These are phyloP conservation scores for Pseudopyricularia cyperi DNA, from an alignment of 2,329 filamentous ascomycete species.

Conservation along the genomic window DNA sequence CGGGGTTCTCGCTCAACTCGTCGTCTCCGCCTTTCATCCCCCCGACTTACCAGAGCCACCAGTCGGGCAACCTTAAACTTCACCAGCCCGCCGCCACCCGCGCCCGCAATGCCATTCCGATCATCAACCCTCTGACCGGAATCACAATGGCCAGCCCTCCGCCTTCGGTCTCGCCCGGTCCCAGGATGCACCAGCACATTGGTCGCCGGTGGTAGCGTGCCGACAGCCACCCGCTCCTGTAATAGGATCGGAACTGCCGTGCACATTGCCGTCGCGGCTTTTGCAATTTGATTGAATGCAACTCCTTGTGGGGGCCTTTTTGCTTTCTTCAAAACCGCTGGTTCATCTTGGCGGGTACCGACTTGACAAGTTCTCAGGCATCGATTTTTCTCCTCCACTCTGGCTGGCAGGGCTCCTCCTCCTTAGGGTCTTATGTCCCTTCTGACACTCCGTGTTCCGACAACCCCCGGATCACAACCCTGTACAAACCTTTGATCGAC, in stretches of 20 bases:
- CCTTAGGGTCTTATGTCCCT: conserved; percentile 14
- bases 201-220: conserved; percentile 39
- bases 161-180: conserved; percentile 48
- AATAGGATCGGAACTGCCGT: conserved; percentile 15
- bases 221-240: conserved; percentile 17
- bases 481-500: conserved; percentile 19
- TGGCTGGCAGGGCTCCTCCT: conserved; percentile 18
- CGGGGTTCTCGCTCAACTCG: conserved; percentile 62
- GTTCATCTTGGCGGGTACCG: conserved; percentile 38
- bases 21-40: conserved; percentile 54
- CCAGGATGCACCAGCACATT: conserved; percentile 44
- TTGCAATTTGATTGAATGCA: conserved; percentile 20
- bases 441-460: conserved; percentile 11
- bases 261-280: conserved; percentile 20
- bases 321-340: conserved; percentile 17
- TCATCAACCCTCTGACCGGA: conserved; percentile 90
- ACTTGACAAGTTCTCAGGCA: conserved; percentile 27
- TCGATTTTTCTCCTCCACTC: conserved; percentile 23
- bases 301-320: conserved; percentile 5
- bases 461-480: conserved; percentile 8
- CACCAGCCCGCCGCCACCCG: conserved; percentile 86
- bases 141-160: conserved; percentile 76
- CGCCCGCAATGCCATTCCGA: conserved; percentile 88
- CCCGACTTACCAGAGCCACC: conserved; percentile 52
- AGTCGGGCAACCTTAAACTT: conserved; percentile 54